Conservation (phyloP, 2,329 filamentous ascomycete genomes). For the Emmonsiellopsis sp. region DNA sequence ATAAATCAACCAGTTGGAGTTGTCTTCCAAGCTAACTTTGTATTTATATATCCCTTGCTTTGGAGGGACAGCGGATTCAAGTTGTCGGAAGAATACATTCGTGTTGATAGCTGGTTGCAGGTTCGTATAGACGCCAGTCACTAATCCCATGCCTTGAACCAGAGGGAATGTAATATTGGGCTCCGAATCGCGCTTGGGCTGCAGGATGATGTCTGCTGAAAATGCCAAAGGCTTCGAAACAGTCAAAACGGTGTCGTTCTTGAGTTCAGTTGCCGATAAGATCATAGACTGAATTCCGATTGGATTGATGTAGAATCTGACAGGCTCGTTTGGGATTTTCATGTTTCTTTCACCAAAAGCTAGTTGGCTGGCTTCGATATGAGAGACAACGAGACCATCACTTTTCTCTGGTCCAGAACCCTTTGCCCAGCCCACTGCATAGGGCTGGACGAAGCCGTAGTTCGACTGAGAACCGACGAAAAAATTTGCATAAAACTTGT, state of each 20-base stretch:
- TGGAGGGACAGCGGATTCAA: slow-evolving; percentile 47
- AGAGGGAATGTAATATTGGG: slow-evolving; percentile 68
- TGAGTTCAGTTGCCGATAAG: slow-evolving; percentile 69
- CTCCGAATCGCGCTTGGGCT: slow-evolving; percentile 41
- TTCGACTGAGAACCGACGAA: slow-evolving; percentile 64
- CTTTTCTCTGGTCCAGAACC: slow-evolving; percentile 55
- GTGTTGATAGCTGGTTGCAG: slow-evolving; percentile 65
- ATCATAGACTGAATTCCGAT: slow-evolving; percentile 73
- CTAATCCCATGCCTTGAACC: slow-evolving; percentile 80
- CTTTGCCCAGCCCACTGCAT: slow-evolving; percentile 59
- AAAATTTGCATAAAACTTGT: slow-evolving; percentile 67
- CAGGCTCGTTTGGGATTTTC: slow-evolving; percentile 46
- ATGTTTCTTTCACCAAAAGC: slow-evolving; percentile 53
- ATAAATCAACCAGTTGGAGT: slow-evolving; percentile 72
- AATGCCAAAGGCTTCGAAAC: slow-evolving; percentile 47
- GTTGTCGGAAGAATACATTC: slow-evolving; percentile 61
- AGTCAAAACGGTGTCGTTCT: slow-evolving; percentile 47
- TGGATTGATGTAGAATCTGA: slow-evolving; percentile 69
- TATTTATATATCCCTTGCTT: slow-evolving; percentile 67
- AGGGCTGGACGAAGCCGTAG: slow-evolving; percentile 67
- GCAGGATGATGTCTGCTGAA: slow-evolving; percentile 60
- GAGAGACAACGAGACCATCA: slow-evolving; percentile 70
- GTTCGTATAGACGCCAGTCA: slow-evolving; percentile 68
- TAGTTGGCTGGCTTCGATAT: slow-evolving; percentile 59
- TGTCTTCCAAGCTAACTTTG: slow-evolving; percentile 61